phyloP scores from a whole-genome alignment of 352 stramenopile genomes.

The Pythium brachiatum region DNA sequence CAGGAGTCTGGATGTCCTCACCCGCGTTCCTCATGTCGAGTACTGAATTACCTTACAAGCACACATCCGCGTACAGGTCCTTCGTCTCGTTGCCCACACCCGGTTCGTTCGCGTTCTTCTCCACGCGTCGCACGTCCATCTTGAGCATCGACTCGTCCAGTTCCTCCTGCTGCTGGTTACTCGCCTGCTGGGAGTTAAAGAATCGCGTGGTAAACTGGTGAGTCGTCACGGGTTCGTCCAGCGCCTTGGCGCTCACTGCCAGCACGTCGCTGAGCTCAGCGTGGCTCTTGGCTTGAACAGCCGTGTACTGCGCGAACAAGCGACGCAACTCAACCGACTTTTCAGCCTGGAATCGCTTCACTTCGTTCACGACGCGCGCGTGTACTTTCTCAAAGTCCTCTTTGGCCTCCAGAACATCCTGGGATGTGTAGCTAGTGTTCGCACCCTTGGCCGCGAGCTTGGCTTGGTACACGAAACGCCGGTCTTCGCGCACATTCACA shows the following conservation, averaged over 20 bases:
- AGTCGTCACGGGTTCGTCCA: constrained; percentile 43
- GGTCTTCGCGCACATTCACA: constrained; percentile 75
- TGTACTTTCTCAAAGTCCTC: constrained; percentile 77
- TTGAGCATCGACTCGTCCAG: constrained; percentile 27
- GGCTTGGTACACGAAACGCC: constrained; percentile 73
- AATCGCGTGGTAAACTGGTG: constrained; percentile 38
- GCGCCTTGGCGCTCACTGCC: constrained; percentile 35
- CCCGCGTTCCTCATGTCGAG: background rate
- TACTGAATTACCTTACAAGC: constrained; percentile 30
- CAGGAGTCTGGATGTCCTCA: background rate
- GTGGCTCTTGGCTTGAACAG: constrained; percentile 48
- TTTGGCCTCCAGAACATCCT: constrained; percentile 62
- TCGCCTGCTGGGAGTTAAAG: constrained; percentile 28
- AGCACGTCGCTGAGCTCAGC: constrained; percentile 55
- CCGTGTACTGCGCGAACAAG: constrained; percentile 70
- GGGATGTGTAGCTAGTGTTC: constrained; percentile 32
- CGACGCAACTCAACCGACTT: constrained; percentile 72
- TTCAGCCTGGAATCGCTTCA: constrained; percentile 66
- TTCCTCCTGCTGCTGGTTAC: constrained; percentile 24
- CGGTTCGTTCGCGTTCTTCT: constrained; percentile 18
- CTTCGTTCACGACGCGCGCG: constrained; percentile 69
- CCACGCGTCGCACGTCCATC: constrained; percentile 20
- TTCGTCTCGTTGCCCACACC: constrained; percentile 17
- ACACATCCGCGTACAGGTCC: constrained; percentile 50
- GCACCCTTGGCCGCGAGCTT: constrained; percentile 48